Base-by-base conservation (phyloP, 768 basidiomycete species). In the Dentipellis fragilis region DNA sequence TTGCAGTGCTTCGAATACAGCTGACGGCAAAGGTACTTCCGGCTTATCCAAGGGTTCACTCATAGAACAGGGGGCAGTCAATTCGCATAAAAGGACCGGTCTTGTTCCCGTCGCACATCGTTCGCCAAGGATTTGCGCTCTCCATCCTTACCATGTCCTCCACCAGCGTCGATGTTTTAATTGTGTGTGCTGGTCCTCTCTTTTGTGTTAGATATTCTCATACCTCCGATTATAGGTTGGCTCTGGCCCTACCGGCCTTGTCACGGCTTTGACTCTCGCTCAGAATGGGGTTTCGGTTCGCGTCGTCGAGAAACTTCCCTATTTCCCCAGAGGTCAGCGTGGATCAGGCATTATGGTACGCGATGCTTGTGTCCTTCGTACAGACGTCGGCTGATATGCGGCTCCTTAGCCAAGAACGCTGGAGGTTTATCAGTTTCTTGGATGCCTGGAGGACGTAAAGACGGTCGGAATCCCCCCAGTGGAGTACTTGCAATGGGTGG, bases 281-380 rank as follows among this genome's bases (percentile, higher is more conserved):
- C 51, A 55, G 16, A 55, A 55, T 48, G 57, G 57, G 6, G 49
- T 58, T 12, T 34, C 57, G 14, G 54, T 58, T 9, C 57, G 57
- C n/a, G 10, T 58, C 22, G 36, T 58, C 53, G 57, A 58, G 16
- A 58, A 40, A 21, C 39, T 54, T 3, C 34, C 29, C 19, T 12
- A 37, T 19, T 36, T 17, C 16, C 45, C 35, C 17, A 10, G 9
- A 17, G 52, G 57, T 36, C 52, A 53, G n/a, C 57, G 57, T 10
- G 57, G 57, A 6, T 40, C 57, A 12, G 42, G 37, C 16, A 42
- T 57, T 23, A 29, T 40, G 35, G 57, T 57, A 21, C n/a, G 45
- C 22, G 10, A 11, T 10, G 21, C 22, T 19, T 3, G 29, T 52
- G 34, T 17, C 9, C 17, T n/a, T 36, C 34, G 12, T 14, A n/a